Base-by-base conservation (phyloP, 1,284 basidiomycete species). In the Austroboletus novae-zelandiae region DNA sequence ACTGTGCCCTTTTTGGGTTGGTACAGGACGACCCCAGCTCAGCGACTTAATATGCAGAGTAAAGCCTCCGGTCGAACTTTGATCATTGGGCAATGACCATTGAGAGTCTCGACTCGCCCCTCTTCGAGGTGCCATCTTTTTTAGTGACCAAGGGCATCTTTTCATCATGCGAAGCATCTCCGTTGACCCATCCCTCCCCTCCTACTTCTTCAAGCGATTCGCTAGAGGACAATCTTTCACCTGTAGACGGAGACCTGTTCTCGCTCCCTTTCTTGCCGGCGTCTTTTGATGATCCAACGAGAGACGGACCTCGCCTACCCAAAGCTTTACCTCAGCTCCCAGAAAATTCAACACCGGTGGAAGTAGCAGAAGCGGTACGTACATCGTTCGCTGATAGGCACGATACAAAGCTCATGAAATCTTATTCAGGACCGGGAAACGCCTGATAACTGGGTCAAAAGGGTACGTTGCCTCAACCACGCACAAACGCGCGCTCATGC, bases 391-490 rank as follows among this genome's bases (percentile, higher is more conserved):
- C 10, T 32, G 13, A 31, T 32, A 8, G 4, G 4, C 15, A n/a
- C 15, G 39, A 41, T 15, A 35, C 30, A 11, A 20, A 7, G 11
- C 37, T 57, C 20, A 56, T 34, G 2, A 8, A 7, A n/a, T 30
- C 34, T n/a, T 8, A 40, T 34, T 11, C 46, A 62, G 61, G 71
- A 73, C 44, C 44, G 50, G 0, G 60, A 60, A 20, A 76, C 75
- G 3, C 76, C 76, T 1, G 76, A 78, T 51, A 66, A 61, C 32
- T 76, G 76, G 75, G 46, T 78, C 34, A 67, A 66, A 43, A 65
- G 75, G 14, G 73, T 74, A 27, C 41, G 61, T 23, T 23, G 9
- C 27, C 34, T 31, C 18, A 5, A 13, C 20, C 11, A 15, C 8
- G 31, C 27, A n/a, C 18, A 13, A n/a, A 2, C 14, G 23, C 23